Base-by-base conservation (phyloP, 768 basidiomycete species). In the Boletus rubropictus region DNA sequence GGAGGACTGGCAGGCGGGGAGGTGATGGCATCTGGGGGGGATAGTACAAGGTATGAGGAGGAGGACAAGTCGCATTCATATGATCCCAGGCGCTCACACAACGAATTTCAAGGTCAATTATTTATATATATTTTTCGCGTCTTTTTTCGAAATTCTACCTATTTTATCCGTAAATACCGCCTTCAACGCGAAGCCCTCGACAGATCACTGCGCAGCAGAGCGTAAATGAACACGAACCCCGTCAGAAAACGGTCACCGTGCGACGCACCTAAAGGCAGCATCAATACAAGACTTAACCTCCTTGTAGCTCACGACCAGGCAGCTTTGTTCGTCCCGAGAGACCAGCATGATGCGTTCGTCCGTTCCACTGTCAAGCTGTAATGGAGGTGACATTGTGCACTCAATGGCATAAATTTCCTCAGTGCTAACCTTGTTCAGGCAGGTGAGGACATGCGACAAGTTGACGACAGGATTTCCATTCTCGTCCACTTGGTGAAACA, bases 401-500 rank as follows among this genome's bases (percentile, higher is more conserved):
- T 31, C 21, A 22, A 33, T 17, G 7, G 25, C 28, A 44, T 22
- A 7, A 36, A 37, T 40, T 14, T 39, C 28, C 39, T 38, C 32
- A 6, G 11, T 6, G 67, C 74, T 32, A 34, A 86, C 90, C 81
- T 98, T 99, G 75, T 94, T 98, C 54, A 99, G 70, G 60, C 89
- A 92, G 2, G 85, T 80, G 20, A 99, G 70, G 10, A 99, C 94
- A 69, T 98, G 94, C 0, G 84, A 79, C 50, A 99, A 69, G 61
- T 94, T 93, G 47, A 97, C 74, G 15, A 96, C 81, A 0, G 96
- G 94, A 44, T 86, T 82, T 9, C 91, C 89, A 54, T 80, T 77
- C 60, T 92, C 89, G 54, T 96, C 93, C 34, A 96, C 86, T 65
- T 96, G 93, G 62, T 99, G 96, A 68, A 99, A 99, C 21, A 99